Evolutionary conservation across 345 rosid species (phyloP).

Genomic region (Arabis alpina): DNA sequence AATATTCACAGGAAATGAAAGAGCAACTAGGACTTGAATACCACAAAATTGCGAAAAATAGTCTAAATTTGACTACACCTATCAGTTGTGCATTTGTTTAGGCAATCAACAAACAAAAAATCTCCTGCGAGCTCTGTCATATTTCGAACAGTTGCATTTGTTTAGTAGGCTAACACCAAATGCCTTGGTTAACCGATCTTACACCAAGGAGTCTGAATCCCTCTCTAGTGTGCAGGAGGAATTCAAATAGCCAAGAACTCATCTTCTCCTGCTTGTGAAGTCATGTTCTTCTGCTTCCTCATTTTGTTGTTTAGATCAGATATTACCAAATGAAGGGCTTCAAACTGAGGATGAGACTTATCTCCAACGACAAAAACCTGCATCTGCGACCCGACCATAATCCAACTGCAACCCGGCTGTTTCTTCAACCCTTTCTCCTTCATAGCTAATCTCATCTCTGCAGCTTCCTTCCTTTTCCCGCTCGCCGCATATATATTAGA

Average conservation of each 20-base stretch:
- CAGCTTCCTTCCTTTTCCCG: slow-evolving; percentile 62
- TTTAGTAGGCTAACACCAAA: background rate
- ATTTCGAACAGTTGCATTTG: background rate
- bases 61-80: background rate
- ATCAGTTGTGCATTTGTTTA: background rate
- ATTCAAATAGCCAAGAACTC: slow-evolving; percentile 34
- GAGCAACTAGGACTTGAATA: too few relatives aligned
- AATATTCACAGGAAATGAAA: too few relatives aligned
- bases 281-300: slow-evolving; percentile 44
- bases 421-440: slow-evolving; percentile 72
- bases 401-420: slow-evolving; percentile 83
- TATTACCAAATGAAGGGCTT: slow-evolving; percentile 47
- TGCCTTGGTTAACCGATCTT: background rate
- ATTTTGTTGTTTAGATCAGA: slow-evolving; percentile 50
- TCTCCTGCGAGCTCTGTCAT: background rate
- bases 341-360: slow-evolving; percentile 51
- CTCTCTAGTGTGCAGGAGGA: slow-evolving; percentile 8
- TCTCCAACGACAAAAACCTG: slow-evolving; percentile 64
- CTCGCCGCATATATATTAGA: slow-evolving; percentile 63
- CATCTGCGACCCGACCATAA: slow-evolving; percentile 49
- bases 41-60: too few relatives aligned
- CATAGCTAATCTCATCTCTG: slow-evolving; percentile 57
- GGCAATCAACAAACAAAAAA: slow-evolving; percentile 10
- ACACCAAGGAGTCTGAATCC: slow-evolving; percentile 1
- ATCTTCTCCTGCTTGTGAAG: slow-evolving; percentile 13